Conservation (phyloP, 371 early-diverging fungal species). For the Dinochytrium kinnereticum region DNA sequence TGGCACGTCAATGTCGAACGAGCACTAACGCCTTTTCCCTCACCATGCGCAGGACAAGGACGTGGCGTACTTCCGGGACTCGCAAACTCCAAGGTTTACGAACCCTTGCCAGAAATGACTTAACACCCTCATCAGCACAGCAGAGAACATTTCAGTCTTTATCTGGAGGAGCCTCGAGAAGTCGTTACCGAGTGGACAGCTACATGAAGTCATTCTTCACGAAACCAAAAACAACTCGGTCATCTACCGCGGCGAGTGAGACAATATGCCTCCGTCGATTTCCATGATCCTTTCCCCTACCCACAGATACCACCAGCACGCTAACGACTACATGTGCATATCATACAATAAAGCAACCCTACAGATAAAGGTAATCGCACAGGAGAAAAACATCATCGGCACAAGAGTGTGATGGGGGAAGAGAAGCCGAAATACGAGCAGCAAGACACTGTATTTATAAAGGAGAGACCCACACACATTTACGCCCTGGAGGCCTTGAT, state of each 20-base stretch:
- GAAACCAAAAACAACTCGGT: slow-evolving; percentile 80
- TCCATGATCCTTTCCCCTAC: no score
- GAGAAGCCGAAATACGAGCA: no score
- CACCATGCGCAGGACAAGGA: slow-evolving; percentile 65
- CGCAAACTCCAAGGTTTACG: slow-evolving; percentile 51
- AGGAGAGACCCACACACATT: no score
- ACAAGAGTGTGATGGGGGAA: no score
- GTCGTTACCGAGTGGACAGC: slow-evolving; percentile 48
- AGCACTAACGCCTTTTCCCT: not conserved
- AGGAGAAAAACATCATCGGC: no score
- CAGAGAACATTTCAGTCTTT: slow-evolving; percentile 87
- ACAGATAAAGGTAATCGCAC: no score
- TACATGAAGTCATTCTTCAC: slow-evolving; percentile 70
- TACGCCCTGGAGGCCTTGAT: slow-evolving; percentile 25
- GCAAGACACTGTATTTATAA: no score
- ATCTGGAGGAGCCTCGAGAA: slow-evolving; percentile 72
- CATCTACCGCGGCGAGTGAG: slow-evolving; percentile 71
- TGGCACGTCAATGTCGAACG: not conserved
- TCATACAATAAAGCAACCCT: no score
- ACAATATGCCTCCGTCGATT: no score
- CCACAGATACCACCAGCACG: no score
- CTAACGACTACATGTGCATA: no score
- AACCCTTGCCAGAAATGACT: slow-evolving; percentile 36
- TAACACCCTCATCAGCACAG: slow-evolving; percentile 62
- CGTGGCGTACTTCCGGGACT: slow-evolving; percentile 70